Evolutionary conservation across 108 stramenopile genomes (phyloP), one percentile per base, ranked within the genome.

Genomic region (Epipyxis sp.): DNA sequence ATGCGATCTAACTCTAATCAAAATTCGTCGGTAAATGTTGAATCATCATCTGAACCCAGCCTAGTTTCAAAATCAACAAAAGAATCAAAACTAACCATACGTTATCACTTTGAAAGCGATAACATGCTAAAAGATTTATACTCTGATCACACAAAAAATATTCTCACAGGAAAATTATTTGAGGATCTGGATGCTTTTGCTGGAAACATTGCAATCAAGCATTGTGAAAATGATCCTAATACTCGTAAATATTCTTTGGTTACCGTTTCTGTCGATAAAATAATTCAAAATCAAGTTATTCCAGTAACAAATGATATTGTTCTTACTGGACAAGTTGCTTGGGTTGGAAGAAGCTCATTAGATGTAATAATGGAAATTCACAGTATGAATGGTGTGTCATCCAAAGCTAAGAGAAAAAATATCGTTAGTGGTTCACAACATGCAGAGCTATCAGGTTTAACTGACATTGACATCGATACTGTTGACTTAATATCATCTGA

Each of bases 211-310:
- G 65, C 13, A 42, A 42, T 67, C 13, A 67, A 20, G 6, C 65
- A 67, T 67, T 67, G 65, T 67, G 6, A 67, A 13, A 67, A 67
- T 43, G 42, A 67, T 6, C 20, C 65, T 39, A 57, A n/a, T 57
- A 67, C 13, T 13, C 41, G 41, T 42, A 39, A 39, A 20, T 20
- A 13, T 13, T 42, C 37, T 67, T 6, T 67, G 6, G 65, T 67
- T 42, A 67, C 65, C 20, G 65, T 20, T 39, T 67, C 65, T 13
- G 65, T 67, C 20, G 65, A 67, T 20, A 67, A 67, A 20, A 67
- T 67, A 13, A 20, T 43, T 13, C 65, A 67, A 20, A 67, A 67
- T 67, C 6, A 67, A 67, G 13, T 20, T 43, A 6, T 67, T 67
- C 20, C 46, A 13, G 20, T 50, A 13, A 20, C 6, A 6, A 13